A percentile compares a stretch with the other conserved stretches of the same genome.
phyloP scores from a whole-genome alignment of 768 basidiomycete genomes.

The Hebeloma cylindrosporum region DNA sequence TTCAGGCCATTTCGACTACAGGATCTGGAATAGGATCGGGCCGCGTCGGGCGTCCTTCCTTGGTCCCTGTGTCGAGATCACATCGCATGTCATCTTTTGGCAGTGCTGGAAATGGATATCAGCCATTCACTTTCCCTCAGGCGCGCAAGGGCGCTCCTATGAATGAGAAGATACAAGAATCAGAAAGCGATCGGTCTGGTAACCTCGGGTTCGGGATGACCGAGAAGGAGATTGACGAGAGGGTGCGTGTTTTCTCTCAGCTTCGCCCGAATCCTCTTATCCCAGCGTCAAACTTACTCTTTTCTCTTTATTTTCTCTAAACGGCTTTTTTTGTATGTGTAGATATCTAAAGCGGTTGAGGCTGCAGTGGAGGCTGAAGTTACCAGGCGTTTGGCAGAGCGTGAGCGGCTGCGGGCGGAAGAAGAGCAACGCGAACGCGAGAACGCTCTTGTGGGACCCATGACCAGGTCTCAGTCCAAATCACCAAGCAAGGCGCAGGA shows the following conservation, averaged over 20 bases:
- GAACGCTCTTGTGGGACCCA: constrained; percentile 25
- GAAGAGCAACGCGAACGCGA: constrained; percentile 36
- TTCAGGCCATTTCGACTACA: constrained; percentile 41
- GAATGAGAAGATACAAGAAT: constrained; percentile 29
- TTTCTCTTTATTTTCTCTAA: no score
- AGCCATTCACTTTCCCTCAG: constrained; percentile 36
- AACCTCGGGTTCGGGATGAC: constrained; percentile 45
- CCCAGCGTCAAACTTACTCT: no score
- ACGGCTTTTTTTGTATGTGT: constrained; percentile 2
- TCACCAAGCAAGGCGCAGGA: constrained; percentile 42
- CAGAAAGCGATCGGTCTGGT: constrained; percentile 32
- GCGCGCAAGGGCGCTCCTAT: constrained; percentile 15
- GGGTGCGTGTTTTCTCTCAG: constrained; percentile 41
- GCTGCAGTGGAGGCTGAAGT: constrained; percentile 75
- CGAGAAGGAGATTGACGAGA: constrained; percentile 73
- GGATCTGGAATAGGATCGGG: constrained; percentile 27
- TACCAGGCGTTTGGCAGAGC: constrained; percentile 58
- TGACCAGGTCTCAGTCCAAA: constrained; percentile 26
- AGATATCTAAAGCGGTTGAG: constrained; percentile 77
- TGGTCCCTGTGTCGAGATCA: constrained; percentile 37
- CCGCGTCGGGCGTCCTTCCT: constrained; percentile 34
- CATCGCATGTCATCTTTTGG: constrained; percentile 37
- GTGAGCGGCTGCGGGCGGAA: constrained; percentile 42
- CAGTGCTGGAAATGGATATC: constrained; percentile 33
- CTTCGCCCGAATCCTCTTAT: not conserved